Base-by-base conservation (phyloP, 208 protist genomes). In the Acanthamoeba sp. region DNA sequence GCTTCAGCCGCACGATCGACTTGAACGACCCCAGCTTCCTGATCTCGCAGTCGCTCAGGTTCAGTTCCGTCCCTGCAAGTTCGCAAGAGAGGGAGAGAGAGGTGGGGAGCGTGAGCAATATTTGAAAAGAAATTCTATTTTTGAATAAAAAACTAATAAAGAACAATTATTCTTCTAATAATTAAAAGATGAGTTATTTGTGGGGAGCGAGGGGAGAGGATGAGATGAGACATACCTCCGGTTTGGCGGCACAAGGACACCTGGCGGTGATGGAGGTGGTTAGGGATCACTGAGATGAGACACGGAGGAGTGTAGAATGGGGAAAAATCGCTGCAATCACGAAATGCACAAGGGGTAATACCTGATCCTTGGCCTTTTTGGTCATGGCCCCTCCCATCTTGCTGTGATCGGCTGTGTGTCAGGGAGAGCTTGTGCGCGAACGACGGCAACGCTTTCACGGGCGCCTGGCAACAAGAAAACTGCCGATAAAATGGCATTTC, bases 41-140 rank as follows among this genome's bases (percentile, higher is more conserved):
- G 27, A 91, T 91, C 57, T 71, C 84, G 59, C 84, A 91, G n/a
- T 91, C 84, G 84, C 84, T 73, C 32, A 91, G 84, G 38, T 91
- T 91, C 27, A 91, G 59, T 52, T 91, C 84, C 34, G 84, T 91
- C 20, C 84, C 84, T 85, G 40, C 5, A 3, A 4, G 9, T 1
- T 10, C 29, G 22, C 29, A 1, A 29, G 45, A 4, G 29, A 10
- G 42, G 42, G 10, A 48, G 42, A 14, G 42, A 14, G 42, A 48
- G 10, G n/a, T n/a, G 42, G 42, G 42, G 10, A 48, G 42, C 10
- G 42, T 48, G 42, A 48, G 10, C 10, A 48, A 48, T 48, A 48
- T 66, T 66, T 9, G 18, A 24, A 24, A 66, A 24, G 4, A 34
- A 66, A 27, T 24, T 66, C 4, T 66, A 27, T 66, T 66, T 66